Percentiles rank a stretch among this genome's conserved stretches.
Conservation (phyloP, 2,329 filamentous ascomycete species). For the Aureobasidium pullulans region DNA sequence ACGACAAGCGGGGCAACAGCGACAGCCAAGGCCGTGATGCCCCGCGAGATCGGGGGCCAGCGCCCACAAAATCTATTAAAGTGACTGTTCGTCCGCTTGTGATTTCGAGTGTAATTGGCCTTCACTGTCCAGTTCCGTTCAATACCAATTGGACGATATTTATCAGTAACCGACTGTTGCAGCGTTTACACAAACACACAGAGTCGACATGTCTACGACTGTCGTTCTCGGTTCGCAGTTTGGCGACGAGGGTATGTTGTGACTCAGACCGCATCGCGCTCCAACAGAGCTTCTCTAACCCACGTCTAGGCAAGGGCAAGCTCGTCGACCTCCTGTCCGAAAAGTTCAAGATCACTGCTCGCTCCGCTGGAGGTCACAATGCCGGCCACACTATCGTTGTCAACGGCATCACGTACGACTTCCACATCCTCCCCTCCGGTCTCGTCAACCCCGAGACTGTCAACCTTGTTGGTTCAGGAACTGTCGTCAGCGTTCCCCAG, state of each 20-base stretch:
- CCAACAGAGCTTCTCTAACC: not conserved
- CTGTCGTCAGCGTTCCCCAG: slow-evolving; percentile 60
- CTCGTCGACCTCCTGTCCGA: slow-evolving; percentile 44
- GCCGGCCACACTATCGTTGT: slow-evolving; percentile 43
- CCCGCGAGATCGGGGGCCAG: slow-evolving; percentile 6
- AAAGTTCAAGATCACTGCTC: slow-evolving; percentile 49
- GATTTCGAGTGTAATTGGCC: slow-evolving; percentile 10
- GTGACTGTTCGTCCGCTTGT: not conserved
- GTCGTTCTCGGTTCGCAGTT: slow-evolving; percentile 55
- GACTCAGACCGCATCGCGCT: slow-evolving; percentile 2
- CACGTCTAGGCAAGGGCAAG: slow-evolving; percentile 43
- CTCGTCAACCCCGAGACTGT: slow-evolving; percentile 62
- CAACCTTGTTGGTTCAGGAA: slow-evolving; percentile 62
- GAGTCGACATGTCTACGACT: slow-evolving; percentile 36
- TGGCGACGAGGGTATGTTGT: slow-evolving; percentile 44
- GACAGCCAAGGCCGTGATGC: not conserved
- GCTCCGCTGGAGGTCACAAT: slow-evolving; percentile 55
- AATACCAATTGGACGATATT: slow-evolving; percentile 8
- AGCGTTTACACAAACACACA: not conserved
- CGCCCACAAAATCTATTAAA: slow-evolving; percentile 8
- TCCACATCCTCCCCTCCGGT: slow-evolving; percentile 59
- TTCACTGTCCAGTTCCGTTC: slow-evolving; percentile 14
- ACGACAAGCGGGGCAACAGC: not conserved
- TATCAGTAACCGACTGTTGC: not conserved
- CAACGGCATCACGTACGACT: slow-evolving; percentile 43